Evolutionary conservation across 2,329 filamentous ascomycete genomes (phyloP).

Genomic region (Botryosphaeria dothidea): DNA sequence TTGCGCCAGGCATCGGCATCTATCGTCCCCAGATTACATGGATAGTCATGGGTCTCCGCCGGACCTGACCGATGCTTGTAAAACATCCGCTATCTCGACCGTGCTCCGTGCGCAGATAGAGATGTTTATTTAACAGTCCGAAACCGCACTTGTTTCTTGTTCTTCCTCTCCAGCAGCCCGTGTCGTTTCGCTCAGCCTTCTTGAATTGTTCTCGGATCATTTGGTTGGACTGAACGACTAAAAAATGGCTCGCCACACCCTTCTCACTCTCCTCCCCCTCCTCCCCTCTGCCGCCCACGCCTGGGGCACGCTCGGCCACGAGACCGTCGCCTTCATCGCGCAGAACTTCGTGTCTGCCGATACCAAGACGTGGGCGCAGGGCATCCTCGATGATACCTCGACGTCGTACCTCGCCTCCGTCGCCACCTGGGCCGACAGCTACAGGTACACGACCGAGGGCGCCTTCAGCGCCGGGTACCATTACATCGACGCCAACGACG

Average conservation of each 20-base stretch:
- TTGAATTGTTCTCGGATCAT: background rate
- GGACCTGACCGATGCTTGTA: constrained; percentile 9
- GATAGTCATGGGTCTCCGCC: background rate
- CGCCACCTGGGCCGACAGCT: constrained; percentile 57
- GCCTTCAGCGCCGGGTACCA: constrained; percentile 50
- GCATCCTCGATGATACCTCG: constrained; percentile 46
- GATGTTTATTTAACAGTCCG: background rate
- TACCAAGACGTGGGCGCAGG: constrained; percentile 47
- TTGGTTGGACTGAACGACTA: background rate
- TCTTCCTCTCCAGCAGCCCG: background rate
- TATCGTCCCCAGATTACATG: background rate
- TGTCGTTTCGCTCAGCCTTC: background rate
- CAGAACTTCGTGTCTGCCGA: constrained; percentile 47
- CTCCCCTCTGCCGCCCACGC: constrained; percentile 31
- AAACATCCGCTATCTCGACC: background rate
- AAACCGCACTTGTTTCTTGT: background rate
- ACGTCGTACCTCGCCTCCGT: constrained; percentile 52
- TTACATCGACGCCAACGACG: constrained; percentile 54
- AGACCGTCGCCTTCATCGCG: constrained; percentile 57
- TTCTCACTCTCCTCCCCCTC: constrained; percentile 19
- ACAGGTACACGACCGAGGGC: constrained; percentile 50
- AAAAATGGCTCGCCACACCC: background rate
- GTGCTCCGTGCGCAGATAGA: background rate
- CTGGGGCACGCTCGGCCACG: constrained; percentile 57
- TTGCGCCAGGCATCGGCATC: background rate